Conservation (phyloP, 164 flowering plant genomes). For the Chimonanthus praecox region DNA sequence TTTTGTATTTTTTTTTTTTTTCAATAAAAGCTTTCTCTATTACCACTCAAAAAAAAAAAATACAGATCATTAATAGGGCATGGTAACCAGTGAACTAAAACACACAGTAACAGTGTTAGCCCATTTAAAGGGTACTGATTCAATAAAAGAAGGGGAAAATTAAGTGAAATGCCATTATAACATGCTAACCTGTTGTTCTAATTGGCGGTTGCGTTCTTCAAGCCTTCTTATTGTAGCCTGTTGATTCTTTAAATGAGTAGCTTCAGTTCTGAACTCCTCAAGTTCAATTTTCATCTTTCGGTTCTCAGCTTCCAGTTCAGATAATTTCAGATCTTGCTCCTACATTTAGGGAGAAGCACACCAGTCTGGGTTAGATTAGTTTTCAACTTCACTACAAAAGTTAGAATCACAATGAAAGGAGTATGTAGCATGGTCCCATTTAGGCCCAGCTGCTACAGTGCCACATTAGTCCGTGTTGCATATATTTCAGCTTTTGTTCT, state of each 20-base stretch:
- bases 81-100: too few relatives aligned
- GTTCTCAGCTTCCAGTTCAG: constrained; percentile 88
- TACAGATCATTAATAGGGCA: too few relatives aligned
- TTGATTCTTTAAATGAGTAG: constrained; percentile 93
- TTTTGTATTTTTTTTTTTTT: too few relatives aligned
- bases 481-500: too few relatives aligned
- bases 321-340: constrained; percentile 80
- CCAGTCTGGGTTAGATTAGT: background rate
- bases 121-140: too few relatives aligned
- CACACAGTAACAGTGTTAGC: too few relatives aligned
- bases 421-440: background rate
- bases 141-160: background rate
- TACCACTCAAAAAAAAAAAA: too few relatives aligned
- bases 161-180: background rate
- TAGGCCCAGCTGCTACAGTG: too few relatives aligned
- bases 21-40: too few relatives aligned
- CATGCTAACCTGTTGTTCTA: constrained; percentile 83
- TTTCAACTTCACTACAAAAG: background rate
- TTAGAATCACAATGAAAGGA: background rate
- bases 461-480: too few relatives aligned
- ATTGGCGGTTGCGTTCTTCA: constrained; percentile 92
- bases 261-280: constrained; percentile 92
- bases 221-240: constrained; percentile 98
- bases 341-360: constrained; percentile 21
- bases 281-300: constrained; percentile 98